Conservation (phyloP, 139 green algal genomes). For the Pleodorina starrii region DNA sequence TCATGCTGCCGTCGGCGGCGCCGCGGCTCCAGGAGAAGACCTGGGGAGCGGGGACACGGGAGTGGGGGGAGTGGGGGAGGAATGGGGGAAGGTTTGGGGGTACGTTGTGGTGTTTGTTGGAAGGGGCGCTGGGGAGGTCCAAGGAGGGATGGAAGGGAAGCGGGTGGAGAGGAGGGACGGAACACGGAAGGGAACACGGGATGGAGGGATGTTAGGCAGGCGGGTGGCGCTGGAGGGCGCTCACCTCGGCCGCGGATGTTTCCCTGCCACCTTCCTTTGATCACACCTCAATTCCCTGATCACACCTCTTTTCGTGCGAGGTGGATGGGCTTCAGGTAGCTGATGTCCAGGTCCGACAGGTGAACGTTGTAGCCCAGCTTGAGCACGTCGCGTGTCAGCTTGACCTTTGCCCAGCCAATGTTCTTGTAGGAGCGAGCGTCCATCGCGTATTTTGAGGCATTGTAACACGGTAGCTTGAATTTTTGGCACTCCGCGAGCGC, state of each 20-base stretch:
- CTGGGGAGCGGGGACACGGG: neutral
- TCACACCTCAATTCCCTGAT: no score
- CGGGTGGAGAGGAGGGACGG: no score
- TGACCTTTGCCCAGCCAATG: slow-evolving; percentile 37
- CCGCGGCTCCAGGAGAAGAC: slow-evolving; percentile 44
- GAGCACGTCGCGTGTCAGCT: slow-evolving; percentile 24
- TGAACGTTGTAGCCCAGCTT: slow-evolving; percentile 37
- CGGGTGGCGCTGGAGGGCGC: no score
- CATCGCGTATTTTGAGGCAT: neutral
- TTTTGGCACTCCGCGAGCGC: neutral
- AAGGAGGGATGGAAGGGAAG: no score
- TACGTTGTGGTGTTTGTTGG: no score
- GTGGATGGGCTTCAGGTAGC: slow-evolving; percentile 30
- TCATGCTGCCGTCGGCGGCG: slow-evolving; percentile 19
- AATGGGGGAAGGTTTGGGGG: no score
- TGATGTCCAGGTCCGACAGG: slow-evolving; percentile 37
- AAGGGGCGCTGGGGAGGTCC: no score
- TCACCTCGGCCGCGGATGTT: no score
- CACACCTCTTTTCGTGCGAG: slow-evolving; percentile 17
- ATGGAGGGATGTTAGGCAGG: no score
- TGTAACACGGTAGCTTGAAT: slow-evolving; percentile 8
- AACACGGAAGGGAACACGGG: no score
- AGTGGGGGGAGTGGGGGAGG: no score
- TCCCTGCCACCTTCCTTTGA: no score
- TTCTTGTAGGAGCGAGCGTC: neutral